These are phyloP conservation scores for Yueomyces sinensis DNA, from an alignment of 805 yeast species.

Conservation along the genomic window DNA sequence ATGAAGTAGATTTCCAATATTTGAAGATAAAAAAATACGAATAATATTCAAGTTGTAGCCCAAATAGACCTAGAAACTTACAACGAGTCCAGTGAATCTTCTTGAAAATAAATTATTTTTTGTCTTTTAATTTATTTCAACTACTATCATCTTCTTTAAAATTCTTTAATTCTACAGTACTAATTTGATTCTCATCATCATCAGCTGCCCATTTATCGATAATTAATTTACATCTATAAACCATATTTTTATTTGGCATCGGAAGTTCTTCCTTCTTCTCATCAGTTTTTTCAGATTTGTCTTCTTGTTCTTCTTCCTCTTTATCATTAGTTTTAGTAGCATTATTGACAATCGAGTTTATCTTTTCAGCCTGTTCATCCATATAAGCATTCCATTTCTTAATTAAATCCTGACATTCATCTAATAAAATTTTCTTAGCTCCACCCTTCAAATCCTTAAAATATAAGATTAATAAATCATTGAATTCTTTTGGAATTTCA, in stretches of 20 bases:
- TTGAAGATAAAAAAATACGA: too few species aligned
- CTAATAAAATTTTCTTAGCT: constrained; percentile 10
- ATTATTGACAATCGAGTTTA: constrained; percentile 10
- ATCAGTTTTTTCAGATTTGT: constrained; percentile 1
- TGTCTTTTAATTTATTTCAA: too few species aligned
- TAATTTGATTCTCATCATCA: neutral
- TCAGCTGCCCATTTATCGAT: constrained; percentile 7
- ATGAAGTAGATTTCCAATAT: too few species aligned
- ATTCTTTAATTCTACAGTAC: neutral
- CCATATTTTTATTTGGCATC: constrained; percentile 15
- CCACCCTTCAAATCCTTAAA: constrained; percentile 18
- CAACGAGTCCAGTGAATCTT: too few species aligned
- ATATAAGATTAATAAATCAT: constrained; percentile 17
- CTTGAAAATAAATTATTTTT: too few species aligned
- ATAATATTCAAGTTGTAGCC: too few species aligned
- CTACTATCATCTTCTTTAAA: neutral
- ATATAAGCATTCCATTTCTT: constrained; percentile 17
- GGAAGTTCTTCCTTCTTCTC: constrained; percentile 4
- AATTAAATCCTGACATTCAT: constrained; percentile 10
- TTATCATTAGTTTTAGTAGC: neutral
- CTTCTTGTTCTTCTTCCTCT: constrained; percentile 4
- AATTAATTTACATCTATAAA: constrained; percentile 12
- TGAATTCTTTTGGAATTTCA: constrained; percentile 17
- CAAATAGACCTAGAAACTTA: too few species aligned
- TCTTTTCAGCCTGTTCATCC: constrained; percentile 12